These are phyloP conservation scores for Paramecium octaurelia DNA, from an alignment of 73 alveolate genomes.

Conservation along the genomic window DNA sequence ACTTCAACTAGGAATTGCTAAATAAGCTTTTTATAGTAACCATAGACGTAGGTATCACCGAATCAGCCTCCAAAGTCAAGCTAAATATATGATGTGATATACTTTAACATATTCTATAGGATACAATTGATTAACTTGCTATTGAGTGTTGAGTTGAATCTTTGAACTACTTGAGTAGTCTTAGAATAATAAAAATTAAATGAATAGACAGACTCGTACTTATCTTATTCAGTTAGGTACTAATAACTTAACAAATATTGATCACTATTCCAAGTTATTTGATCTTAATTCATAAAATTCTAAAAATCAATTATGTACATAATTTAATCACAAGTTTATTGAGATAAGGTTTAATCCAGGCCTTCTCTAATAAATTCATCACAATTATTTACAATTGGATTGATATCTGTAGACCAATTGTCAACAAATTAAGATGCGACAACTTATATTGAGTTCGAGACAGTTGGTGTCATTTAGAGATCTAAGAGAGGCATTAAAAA, in stretches of 20 bases:
- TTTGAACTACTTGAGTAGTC: neutral
- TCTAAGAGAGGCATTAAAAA: neutral
- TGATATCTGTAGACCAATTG: neutral
- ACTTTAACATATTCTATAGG: neutral
- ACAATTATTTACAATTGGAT: neutral
- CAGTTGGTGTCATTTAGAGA: neutral
- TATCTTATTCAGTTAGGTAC: neutral
- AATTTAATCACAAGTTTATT: neutral
- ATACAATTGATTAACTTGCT: neutral
- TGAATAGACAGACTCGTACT: neutral
- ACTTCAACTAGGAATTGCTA: neutral
- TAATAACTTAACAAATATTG: neutral
- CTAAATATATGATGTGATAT: neutral
- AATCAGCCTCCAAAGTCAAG: neutral
- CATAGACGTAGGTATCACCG: neutral
- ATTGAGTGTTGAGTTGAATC: neutral
- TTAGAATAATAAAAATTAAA: neutral
- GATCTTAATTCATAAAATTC: neutral
- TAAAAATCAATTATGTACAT: neutral
- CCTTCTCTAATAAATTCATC: neutral
- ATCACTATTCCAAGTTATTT: neutral
- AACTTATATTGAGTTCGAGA: neutral
- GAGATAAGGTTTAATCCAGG: neutral
- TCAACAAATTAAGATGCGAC: neutral
- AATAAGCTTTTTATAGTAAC: neutral